A percentile compares a stretch with the other conserved stretches of the same genome.
Conservation (phyloP, 2,329 filamentous ascomycete species). For the Epicoccum sorghinum region DNA sequence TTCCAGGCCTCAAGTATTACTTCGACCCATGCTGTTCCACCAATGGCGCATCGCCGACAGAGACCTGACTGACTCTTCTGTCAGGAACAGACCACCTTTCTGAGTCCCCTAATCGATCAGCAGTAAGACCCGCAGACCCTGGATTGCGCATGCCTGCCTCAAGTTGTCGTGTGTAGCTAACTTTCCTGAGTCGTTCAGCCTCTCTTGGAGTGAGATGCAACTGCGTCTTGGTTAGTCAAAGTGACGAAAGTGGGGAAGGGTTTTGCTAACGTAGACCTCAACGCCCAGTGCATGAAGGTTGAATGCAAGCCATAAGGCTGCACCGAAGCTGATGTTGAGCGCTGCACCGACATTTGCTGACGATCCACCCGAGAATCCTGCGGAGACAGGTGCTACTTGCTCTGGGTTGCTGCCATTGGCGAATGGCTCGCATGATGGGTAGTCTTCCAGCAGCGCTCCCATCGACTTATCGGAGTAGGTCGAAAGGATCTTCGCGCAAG, state of each 20-base stretch:
- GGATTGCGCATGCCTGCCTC: conserved; percentile 59
- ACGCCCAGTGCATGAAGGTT: conserved; percentile 53
- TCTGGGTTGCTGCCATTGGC: conserved; percentile 41
- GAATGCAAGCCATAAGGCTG: conserved; percentile 60
- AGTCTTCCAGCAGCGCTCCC: conserved; percentile 30
- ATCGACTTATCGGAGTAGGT: conserved; percentile 35
- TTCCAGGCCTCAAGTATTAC: no score
- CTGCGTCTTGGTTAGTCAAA: conserved; percentile 2
- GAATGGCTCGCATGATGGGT: conserved; percentile 55
- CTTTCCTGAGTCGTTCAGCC: conserved; percentile 58
- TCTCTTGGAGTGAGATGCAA: conserved; percentile 57
- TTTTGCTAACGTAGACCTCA: neutral
- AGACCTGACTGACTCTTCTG: neutral
- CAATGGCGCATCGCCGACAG: neutral
- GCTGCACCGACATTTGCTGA: conserved; percentile 49
- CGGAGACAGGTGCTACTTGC: conserved; percentile 25
- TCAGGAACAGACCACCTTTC: conserved; percentile 19
- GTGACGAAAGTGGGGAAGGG: no score
- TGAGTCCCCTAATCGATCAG: conserved; percentile 35
- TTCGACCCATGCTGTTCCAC: neutral
- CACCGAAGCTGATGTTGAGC: conserved; percentile 58
- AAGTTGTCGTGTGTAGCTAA: conserved; percentile 63
- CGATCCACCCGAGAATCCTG: conserved; percentile 27
- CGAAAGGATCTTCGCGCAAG: conserved; percentile 57
- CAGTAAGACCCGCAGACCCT: conserved; percentile 31